A percentile compares a stretch with the other conserved stretches of the same genome.
These are phyloP conservation scores for Zygosaccharomyces sapae DNA, from an alignment of 1,139 yeast species.

Conservation along the genomic window DNA sequence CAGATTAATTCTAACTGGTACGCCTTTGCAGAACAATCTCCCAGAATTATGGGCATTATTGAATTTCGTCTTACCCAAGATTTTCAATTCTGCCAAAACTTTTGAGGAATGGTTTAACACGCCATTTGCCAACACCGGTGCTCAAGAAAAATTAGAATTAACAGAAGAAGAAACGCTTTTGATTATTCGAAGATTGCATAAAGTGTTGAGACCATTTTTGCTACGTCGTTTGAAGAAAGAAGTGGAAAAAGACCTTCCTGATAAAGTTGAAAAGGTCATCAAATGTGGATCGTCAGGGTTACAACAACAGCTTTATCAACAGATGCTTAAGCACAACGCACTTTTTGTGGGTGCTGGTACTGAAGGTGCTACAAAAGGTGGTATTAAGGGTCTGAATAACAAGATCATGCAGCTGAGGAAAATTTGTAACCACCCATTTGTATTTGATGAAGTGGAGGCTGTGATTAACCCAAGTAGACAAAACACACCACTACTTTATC, in stretches of 20 bases:
- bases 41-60: constrained; percentile 97
- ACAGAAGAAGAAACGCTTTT: constrained; percentile 92
- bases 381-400: constrained; percentile 87
- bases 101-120: constrained; percentile 99
- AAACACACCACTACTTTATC: constrained; percentile 72
- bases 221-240: constrained; percentile 90
- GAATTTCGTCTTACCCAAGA: constrained; percentile 90
- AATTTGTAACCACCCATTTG: constrained; percentile 96
- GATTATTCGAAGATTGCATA: constrained; percentile 87
- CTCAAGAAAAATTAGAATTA: constrained; percentile 86
- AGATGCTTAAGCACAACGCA: constrained; percentile 82
- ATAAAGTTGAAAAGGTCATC: constrained; percentile 84
- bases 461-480: constrained; percentile 55
- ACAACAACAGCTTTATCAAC: constrained; percentile 78
- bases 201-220: constrained; percentile 86
- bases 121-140: constrained; percentile 94
- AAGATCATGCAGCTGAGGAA: constrained; percentile 94
- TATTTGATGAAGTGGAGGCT: constrained; percentile 86
- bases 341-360: constrained; percentile 70
- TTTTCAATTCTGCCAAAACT: constrained; percentile 93
- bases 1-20: constrained; percentile 91
- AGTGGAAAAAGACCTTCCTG: constrained; percentile 91
- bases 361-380: constrained; percentile 63
- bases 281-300: constrained; percentile 84
- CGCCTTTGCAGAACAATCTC: constrained; percentile 90